Evolutionary conservation across 305 asterid species (phyloP).

Genomic region (Fraxinus sp.): DNA sequence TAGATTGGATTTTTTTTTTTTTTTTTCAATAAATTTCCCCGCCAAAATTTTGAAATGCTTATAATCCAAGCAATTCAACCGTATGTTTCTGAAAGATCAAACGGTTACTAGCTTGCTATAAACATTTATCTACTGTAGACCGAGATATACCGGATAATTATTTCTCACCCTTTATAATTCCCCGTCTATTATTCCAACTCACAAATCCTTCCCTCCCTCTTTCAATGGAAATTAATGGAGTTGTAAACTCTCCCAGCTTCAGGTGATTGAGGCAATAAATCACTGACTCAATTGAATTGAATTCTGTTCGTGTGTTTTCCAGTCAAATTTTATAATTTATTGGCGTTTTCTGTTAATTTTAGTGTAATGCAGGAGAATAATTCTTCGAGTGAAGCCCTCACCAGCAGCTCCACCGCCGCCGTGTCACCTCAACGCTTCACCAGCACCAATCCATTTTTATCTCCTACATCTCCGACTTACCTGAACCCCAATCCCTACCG

Average conservation of each 20-base stretch:
- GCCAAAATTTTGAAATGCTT: conserved; percentile 37
- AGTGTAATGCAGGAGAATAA: conserved; percentile 43
- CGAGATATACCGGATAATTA: conserved; percentile 12
- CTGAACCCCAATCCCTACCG: conserved; percentile 37
- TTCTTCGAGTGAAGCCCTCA: conserved; percentile 25
- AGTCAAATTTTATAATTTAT: not conserved
- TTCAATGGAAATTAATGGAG: not conserved
- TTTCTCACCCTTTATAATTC: conserved; percentile 24
- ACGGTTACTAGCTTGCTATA: conserved; percentile 4
- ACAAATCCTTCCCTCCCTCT: not conserved
- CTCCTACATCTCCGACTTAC: conserved; percentile 47
- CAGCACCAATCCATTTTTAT: conserved; percentile 41
- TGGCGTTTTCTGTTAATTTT: not conserved
- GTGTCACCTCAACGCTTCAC: conserved; percentile 32
- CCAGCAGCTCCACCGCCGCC: conserved; percentile 20
- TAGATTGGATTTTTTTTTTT: not conserved
- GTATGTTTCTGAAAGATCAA: not conserved
- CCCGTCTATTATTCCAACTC: conserved; percentile 10
- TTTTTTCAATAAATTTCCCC: conserved; percentile 13
- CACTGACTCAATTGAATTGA: not conserved
- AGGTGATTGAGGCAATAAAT: not conserved
- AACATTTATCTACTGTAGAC: not conserved
- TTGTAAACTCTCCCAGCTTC: not conserved
- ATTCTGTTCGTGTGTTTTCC: not conserved
- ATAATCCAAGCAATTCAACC: conserved; percentile 26